Evolutionary conservation across 1,284 basidiomycete species (phyloP).

Genomic region (Sphagnurus paluster): DNA sequence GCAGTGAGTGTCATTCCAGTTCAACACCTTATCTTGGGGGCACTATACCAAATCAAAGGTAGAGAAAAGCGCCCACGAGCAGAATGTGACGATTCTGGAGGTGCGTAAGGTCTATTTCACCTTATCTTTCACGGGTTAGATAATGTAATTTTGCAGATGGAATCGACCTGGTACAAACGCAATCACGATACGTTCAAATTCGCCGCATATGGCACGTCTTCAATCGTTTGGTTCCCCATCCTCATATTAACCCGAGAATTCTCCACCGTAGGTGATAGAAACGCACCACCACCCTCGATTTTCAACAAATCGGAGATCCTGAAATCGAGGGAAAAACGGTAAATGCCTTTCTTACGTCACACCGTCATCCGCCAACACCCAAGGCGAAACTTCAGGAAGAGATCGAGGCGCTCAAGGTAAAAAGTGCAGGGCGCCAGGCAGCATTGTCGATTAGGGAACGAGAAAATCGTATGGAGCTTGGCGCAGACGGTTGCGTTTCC

Average conservation of each 20-base stretch:
- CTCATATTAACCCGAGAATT: not conserved
- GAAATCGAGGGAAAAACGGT: conserved; percentile 63
- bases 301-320: conserved; percentile 60
- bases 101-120: conserved; percentile 36
- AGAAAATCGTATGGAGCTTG: conserved; percentile 29
- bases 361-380: too few relatives aligned
- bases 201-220: conserved; percentile 62
- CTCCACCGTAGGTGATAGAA: conserved; percentile 47
- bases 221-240: too few relatives aligned
- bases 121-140: not conserved
- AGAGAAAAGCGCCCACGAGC: conserved; percentile 45
- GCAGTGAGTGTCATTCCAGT: conserved; percentile 26
- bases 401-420: conserved; percentile 43
- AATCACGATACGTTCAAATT: conserved; percentile 77
- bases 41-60: conserved; percentile 17
- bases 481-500: conserved; percentile 20
- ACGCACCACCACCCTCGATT: conserved; percentile 43
- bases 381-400: conserved; percentile 51
- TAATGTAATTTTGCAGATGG: conserved; percentile 48
- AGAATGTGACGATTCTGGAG: conserved; percentile 72
- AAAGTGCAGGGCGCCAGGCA: conserved; percentile 33
- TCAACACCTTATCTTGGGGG: conserved; percentile 4
- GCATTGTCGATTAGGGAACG: conserved; percentile 25
- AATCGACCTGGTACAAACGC: conserved; percentile 66
- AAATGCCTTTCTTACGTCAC: conserved; percentile 23